Conservation (phyloP, 2,329 filamentous ascomycete species). For the Coniochaeta pulveracea region DNA sequence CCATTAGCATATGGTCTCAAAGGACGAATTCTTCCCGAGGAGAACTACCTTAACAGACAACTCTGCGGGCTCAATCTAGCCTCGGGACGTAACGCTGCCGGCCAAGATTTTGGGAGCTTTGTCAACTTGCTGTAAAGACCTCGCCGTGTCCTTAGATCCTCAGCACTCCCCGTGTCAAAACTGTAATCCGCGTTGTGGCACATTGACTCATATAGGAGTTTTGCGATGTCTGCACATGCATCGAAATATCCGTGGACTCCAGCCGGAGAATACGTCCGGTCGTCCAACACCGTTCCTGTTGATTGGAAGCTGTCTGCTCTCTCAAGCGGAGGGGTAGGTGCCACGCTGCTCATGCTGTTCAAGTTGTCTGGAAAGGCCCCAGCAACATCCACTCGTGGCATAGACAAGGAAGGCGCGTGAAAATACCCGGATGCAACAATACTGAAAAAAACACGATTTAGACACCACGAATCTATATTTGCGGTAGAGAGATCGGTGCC, state of each 20-base stretch:
- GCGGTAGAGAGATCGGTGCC: neutral
- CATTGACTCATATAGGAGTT: neutral
- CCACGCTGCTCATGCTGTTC: neutral
- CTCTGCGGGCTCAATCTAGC: neutral
- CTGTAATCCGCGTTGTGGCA: neutral
- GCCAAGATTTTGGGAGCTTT: neutral
- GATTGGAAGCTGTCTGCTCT: neutral
- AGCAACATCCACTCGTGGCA: neutral
- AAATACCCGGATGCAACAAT: constrained; percentile 1
- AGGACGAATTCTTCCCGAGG: neutral
- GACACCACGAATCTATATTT: neutral
- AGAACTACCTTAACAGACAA: neutral
- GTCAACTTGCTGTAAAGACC: neutral
- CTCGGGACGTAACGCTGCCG: neutral
- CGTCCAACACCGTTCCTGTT: neutral
- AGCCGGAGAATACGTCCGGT: neutral
- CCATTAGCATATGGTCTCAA: neutral
- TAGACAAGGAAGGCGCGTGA: neutral
- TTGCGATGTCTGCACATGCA: neutral
- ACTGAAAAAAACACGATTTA: neutral
- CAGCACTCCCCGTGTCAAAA: neutral
- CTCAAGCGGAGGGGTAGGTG: neutral
- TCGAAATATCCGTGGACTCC: neutral
- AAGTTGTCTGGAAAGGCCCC: neutral
- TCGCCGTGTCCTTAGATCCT: neutral